Base-by-base conservation (phyloP, 202 grass and related monocot genomes). In the Setaria italica region DNA sequence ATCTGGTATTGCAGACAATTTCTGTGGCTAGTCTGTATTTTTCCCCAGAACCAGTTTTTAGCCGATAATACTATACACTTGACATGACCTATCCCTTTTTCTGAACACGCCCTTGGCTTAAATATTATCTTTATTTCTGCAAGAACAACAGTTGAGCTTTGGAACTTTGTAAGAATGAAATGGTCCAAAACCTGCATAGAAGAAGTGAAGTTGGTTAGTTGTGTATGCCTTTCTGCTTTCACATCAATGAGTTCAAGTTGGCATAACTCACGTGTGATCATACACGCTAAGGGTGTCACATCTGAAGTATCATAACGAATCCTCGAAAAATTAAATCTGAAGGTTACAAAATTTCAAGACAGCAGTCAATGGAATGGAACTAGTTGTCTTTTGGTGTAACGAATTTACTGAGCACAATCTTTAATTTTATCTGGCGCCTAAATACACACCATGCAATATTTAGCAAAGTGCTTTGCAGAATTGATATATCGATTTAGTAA, bases 291-390 rank as follows among this genome's bases (percentile, higher is more conserved):
- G 12, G 49, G 19, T 25, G 43, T 70, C 67, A 6, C 10, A 33
- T 21, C 4, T 0, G 9, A 62, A 53, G 47, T 8, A 25, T 12
- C 12, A 16, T 39, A 39, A 39, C 4, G 37, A 39, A 32, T 32
- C 32, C 13, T 53, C 46, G 11, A 67, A 4, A 39, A 51, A 67
- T 72, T 29, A 49, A 72, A 66, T 51, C 5, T 37, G 4, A 39
- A 39, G 25, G 45, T 33, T 11, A 21, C 16, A 13, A n/a, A 20
- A 56, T 57, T 37, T 57, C 9, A 11, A n/a, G 11, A 41, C 17
- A 76, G 51, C 77, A 79, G 45, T 37, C 12, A 35, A 21, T 78
- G 57, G 41, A 62, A 32, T 33, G 76, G 8, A 73, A 73, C 47
- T 56, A 56, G 50, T 25, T 25, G 25, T 76, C 72, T 75, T 17